These are phyloP conservation scores for Penicillium canariense DNA, from an alignment of 495 filamentous ascomycete species.

Conservation along the genomic window DNA sequence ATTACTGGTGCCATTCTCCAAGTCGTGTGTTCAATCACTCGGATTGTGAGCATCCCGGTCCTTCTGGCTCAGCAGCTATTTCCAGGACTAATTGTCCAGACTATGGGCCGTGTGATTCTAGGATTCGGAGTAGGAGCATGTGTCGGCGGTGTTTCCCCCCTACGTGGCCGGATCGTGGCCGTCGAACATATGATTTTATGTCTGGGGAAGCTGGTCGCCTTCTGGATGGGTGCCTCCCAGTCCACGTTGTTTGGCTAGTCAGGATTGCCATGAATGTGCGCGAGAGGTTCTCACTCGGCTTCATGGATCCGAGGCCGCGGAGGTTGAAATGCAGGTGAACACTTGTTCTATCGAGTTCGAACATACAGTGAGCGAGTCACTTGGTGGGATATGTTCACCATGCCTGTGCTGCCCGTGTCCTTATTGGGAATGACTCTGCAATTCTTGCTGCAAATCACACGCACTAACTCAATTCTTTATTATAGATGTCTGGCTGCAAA, in stretches of 20 bases:
- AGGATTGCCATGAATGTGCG: conserved; percentile 65
- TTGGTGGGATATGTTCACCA: conserved; percentile 63
- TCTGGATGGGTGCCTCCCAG: conserved; percentile 79
- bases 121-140: conserved; percentile 70
- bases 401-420: conserved; percentile 31
- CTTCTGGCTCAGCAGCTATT: not conserved
- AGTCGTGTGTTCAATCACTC: conserved; percentile 50
- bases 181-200: conserved; percentile 70
- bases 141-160: conserved; percentile 65
- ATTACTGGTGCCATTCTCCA: conserved; percentile 71
- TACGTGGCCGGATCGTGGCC: conserved; percentile 70
- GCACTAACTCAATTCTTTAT: conserved; percentile 37
- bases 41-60: conserved; percentile 39
- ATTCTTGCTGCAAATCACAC: conserved; percentile 40
- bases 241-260: conserved; percentile 70
- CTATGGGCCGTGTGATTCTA: conserved; percentile 49
- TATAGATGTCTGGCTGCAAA: conserved; percentile 17
- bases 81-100: conserved; percentile 12
- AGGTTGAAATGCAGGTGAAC: conserved; percentile 77
- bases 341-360: conserved; percentile 72
- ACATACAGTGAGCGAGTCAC: conserved; percentile 63
- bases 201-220: conserved; percentile 73
- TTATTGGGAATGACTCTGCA: conserved; percentile 33
- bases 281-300: conserved; percentile 62
- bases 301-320: conserved; percentile 52